Evolutionary conservation across 352 stramenopile species (phyloP), one percentile per base, ranked within the genome.

Genomic region (Elongisporangium undulatum): DNA sequence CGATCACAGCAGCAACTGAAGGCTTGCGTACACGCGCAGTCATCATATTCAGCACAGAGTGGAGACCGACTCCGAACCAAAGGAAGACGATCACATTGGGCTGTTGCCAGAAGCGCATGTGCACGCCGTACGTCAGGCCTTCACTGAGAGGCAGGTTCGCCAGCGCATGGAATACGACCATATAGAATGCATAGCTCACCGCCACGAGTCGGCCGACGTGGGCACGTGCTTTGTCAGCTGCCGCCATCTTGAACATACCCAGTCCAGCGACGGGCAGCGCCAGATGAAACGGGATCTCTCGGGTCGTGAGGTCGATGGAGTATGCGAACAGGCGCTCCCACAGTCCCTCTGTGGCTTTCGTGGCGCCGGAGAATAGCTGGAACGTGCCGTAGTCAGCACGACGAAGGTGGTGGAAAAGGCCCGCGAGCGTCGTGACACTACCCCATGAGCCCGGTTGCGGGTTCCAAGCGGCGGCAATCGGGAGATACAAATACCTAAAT

Each of bases 51-150:
- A 71, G n/a, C 19, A 60, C 24, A 21, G 69, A 71, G 21, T 75
- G 55, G 59, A 95, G 75, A 15, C 62, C 63, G 34, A 76, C 23
- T 26, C 97, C 90, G 49, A 92, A 62, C 69, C 95, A 94, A 7
- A 96, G 56, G 57, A 97, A 98, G 1, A 86, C 69, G 2, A 98
- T 29, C 13, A 98, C 71, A 57, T 98, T 98, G 4, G 92, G 94
- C 53, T 99, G 92, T 68, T 97, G 92, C 89, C 89, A 97, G 59
- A 97, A 97, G 34, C 90, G 85, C 87, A 95, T 95, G 69, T 99
- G 94, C 17, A 98, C 90, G 1, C 92, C 96, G 59, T 94, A 98
- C 17, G 98, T 79, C 16, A 99, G 84, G 0, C 76, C 76, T 71
- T 98, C 89, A 34, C 75, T 83, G 21, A 99, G 77, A 34, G 95